Percentiles rank a stretch among this genome's conserved stretches.
Conservation (phyloP, 441 rosid genomes). For the Brassica hybrid region DNA sequence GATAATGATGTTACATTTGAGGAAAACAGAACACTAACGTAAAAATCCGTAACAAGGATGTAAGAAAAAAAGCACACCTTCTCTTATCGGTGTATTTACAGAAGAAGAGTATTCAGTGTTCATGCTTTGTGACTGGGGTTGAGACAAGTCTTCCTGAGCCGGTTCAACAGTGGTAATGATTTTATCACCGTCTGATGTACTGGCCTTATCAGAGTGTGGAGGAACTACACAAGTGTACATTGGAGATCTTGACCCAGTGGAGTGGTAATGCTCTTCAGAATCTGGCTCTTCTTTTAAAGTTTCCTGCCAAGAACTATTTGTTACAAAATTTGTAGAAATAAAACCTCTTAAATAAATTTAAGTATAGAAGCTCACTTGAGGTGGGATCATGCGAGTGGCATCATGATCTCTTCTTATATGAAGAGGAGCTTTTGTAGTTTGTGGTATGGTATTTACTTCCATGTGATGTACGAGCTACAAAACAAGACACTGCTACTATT, state of each 20-base stretch:
- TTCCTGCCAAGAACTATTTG: constrained; percentile 32
- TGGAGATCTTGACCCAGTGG: constrained; percentile 30
- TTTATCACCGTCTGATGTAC: constrained; percentile 48
- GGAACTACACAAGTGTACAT: constrained; percentile 22
- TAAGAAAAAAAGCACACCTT: constrained; percentile 17
- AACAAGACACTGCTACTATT: not conserved
- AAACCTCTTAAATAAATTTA: not conserved
- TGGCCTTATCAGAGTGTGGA: constrained; percentile 44
- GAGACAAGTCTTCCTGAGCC: constrained; percentile 34
- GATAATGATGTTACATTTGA: constrained; percentile 9
- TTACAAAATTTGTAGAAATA: constrained; percentile 1
- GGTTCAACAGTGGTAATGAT: constrained; percentile 46
- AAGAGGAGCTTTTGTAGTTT: constrained; percentile 48
- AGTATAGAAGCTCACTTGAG: constrained; percentile 23
- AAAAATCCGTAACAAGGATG: constrained; percentile 8
- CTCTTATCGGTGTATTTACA: constrained; percentile 9
- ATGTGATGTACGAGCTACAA: constrained; percentile 67
- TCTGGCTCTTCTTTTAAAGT: constrained; percentile 30
- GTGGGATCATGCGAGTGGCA: not conserved
- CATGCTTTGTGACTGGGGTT: constrained; percentile 34
- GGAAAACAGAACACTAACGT: constrained; percentile 11
- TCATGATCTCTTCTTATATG: constrained; percentile 19
- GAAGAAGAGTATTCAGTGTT: constrained; percentile 24
- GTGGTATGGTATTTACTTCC: constrained; percentile 59
- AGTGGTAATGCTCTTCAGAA: constrained; percentile 31